Percentiles rank a stretch among this genome's conserved stretches.
These are phyloP conservation scores for Phytophthora agathidicida DNA, from an alignment of 352 stramenopile species.

Conservation along the genomic window DNA sequence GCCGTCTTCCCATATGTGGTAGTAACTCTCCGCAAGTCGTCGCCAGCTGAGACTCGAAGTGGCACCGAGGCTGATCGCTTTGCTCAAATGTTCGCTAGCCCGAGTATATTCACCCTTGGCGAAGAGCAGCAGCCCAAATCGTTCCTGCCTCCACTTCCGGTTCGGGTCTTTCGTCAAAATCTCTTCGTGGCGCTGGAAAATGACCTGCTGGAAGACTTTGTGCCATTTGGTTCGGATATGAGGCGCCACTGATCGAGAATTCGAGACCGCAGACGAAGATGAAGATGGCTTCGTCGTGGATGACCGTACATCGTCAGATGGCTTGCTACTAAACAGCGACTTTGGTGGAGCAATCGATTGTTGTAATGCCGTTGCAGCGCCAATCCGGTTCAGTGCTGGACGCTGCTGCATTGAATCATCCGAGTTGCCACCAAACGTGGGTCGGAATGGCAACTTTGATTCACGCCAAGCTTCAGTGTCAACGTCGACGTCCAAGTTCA, in stretches of 20 bases:
- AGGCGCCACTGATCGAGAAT: background rate
- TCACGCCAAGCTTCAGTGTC: constrained; percentile 8
- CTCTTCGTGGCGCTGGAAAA: constrained; percentile 64
- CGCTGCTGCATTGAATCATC: constrained; percentile 7
- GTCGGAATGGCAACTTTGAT: constrained; percentile 17
- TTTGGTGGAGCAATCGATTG: background rate
- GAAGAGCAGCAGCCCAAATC: constrained; percentile 63
- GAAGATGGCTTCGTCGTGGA: background rate
- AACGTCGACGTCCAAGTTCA: constrained; percentile 13
- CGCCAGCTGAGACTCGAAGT: constrained; percentile 55
- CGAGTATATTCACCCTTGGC: constrained; percentile 41
- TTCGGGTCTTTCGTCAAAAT: constrained; percentile 63
- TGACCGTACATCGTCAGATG: background rate
- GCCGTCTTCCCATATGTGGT: constrained; percentile 43
- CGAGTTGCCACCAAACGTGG: constrained; percentile 34
- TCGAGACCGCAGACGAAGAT: background rate
- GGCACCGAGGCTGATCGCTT: constrained; percentile 56
- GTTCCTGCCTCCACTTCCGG: constrained; percentile 70
- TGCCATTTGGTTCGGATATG: constrained; percentile 43
- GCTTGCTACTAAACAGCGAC: background rate
- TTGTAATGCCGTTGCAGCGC: background rate
- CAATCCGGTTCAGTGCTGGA: constrained; percentile 1
- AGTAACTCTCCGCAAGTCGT: constrained; percentile 62
- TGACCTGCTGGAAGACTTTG: constrained; percentile 44
- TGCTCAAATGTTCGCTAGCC: constrained; percentile 50